Conservation (phyloP, 305 asterid genomes). For the Rubia peregrina region DNA sequence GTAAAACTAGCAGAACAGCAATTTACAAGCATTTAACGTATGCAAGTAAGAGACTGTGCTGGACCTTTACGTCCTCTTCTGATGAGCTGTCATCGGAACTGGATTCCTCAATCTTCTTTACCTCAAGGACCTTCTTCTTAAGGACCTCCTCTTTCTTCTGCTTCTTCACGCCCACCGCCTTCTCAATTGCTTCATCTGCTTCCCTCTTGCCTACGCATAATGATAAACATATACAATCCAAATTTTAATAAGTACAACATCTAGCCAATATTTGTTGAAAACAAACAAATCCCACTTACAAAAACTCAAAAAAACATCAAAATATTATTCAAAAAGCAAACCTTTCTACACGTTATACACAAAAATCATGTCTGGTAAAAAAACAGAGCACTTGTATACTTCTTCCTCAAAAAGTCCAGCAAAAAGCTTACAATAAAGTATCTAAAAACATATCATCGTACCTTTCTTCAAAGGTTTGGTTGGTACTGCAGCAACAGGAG, state of each 20-base stretch:
- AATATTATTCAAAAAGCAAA: too few species aligned
- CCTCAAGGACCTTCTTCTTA: conserved; percentile 35
- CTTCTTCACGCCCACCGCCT: conserved; percentile 39
- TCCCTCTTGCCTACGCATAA: conserved; percentile 55
- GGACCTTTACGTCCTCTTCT: conserved; percentile 38
- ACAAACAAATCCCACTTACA: too few species aligned
- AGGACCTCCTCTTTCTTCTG: conserved; percentile 38
- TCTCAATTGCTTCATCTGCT: conserved; percentile 44
- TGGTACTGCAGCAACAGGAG: conserved; percentile 26
- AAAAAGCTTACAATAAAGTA: background rate
- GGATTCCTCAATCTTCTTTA: conserved; percentile 24
- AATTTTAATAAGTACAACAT: too few species aligned
- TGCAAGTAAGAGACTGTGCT: too few species aligned
- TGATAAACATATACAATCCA: background rate
- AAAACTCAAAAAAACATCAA: too few species aligned
- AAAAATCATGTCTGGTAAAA: background rate
- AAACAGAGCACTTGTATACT: background rate
- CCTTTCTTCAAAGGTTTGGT: conserved; percentile 52
- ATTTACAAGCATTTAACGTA: too few species aligned
- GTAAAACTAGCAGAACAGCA: too few species aligned
- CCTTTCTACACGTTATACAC: background rate
- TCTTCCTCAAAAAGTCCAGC: background rate
- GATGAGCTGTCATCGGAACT: conserved; percentile 19
- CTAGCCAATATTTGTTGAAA: background rate
- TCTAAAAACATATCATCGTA: conserved; percentile 6